Conservation (phyloP, 1,139 yeast genomes). For the Arxiozyma slooffiae region DNA sequence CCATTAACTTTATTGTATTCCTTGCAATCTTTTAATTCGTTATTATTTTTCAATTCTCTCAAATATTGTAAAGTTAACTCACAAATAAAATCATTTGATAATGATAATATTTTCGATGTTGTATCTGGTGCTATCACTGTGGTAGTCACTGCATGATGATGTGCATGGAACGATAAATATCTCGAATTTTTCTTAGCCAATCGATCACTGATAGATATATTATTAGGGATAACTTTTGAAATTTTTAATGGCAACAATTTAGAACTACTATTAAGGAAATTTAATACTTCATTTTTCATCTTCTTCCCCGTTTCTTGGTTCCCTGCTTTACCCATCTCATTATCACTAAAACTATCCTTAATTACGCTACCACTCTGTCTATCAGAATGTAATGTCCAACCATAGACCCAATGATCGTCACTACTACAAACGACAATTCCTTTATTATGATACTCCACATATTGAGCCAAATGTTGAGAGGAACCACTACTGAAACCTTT, state of each 20-base stretch:
- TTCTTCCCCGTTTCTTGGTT: not conserved
- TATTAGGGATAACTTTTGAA: slow-evolving; percentile 2
- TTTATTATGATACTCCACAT: slow-evolving; percentile 11
- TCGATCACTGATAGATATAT: not conserved
- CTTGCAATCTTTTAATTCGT: not conserved
- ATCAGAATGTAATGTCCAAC: slow-evolving; percentile 22
- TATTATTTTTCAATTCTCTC: slow-evolving; percentile 26
- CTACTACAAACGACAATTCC: slow-evolving; percentile 35
- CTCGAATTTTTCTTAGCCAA: slow-evolving; percentile 10
- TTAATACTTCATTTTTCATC: not conserved
- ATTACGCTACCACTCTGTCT: not conserved
- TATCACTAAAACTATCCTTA: not conserved
- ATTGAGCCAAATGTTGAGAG: slow-evolving; percentile 58
- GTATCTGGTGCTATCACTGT: slow-evolving; percentile 71
- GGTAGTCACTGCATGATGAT: slow-evolving; percentile 61
- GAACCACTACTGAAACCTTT: slow-evolving; percentile 66
- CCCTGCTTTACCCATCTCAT: too few species aligned
- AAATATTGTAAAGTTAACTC: slow-evolving; percentile 42
- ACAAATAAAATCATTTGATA: slow-evolving; percentile 71
- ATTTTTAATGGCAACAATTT: slow-evolving; percentile 1
- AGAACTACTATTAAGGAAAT: not conserved
- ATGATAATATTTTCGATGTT: slow-evolving; percentile 55
- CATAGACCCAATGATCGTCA: slow-evolving; percentile 37
- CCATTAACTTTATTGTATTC: not conserved
- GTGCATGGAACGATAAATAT: slow-evolving; percentile 69